Base-by-base conservation (phyloP, 169 alveolate genomes). In the Plasmodium gonderi region DNA sequence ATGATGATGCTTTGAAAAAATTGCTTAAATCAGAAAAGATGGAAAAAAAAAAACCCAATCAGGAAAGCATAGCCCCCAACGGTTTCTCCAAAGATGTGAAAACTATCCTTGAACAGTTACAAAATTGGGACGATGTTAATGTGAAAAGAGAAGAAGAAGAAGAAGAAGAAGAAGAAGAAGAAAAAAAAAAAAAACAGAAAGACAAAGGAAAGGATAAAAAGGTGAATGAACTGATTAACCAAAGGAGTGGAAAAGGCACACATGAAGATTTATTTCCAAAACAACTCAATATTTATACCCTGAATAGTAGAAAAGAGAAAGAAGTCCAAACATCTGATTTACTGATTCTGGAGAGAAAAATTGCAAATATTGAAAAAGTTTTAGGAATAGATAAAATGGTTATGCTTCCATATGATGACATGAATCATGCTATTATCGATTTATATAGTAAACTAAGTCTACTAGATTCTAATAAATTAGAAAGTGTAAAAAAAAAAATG, bases 401-500 rank as follows among this genome's bases (percentile, higher is more conserved):
- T 17, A 79, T 89, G 80, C 83, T 94, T 83, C 96, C 96, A 2
- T 94, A 94, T 67, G 90, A 85, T 80, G 96, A 94, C 47, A 80
- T 94, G 29, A 94, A 94, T 65, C 85, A 91, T 8, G 96, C 96
- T 64, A 94, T 94, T 36, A 51, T 92, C 69, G 92, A 78, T 74
- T 76, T 94, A 76, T 91, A 94, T 44, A 92, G 75, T 81, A 94
- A 81, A 80, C 79, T 94, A 65, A 89, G 95, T 11, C 85, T 94
- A 20, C 87, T 94, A 51, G 96, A 94, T 83, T 65, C 95, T 54
- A 94, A 68, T 26, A 91, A 94, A 83, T 78, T 94, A 49, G 96
- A 94, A 38, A 94, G 89, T 29, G 94, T 94, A 72, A 92, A 92
- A 67, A 91, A 94, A 31, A 92, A 94, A 67, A 91, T 94, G 45